Conservation (phyloP, 179 eudicot genomes). For the Silene coronaria region DNA sequence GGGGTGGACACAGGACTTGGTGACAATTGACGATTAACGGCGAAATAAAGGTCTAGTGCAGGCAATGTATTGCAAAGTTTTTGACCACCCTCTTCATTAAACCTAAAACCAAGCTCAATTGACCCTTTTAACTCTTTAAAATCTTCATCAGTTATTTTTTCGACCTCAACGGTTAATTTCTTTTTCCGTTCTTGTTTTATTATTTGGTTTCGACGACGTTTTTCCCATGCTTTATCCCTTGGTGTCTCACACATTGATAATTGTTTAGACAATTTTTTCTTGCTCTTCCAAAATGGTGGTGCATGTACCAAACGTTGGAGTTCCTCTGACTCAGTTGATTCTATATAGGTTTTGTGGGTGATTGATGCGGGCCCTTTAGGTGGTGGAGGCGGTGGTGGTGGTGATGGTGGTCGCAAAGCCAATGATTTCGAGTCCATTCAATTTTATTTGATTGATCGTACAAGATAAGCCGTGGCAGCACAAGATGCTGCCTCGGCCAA, state of each 20-base stretch:
- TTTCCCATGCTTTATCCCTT: conserved; percentile 77
- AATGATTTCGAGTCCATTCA: conserved; percentile 12
- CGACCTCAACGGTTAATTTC: conserved; percentile 18
- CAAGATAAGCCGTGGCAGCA: conserved; percentile 29
- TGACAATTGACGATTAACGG: conserved; percentile 52
- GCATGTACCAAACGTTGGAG: conserved; percentile 45
- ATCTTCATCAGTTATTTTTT: conserved; percentile 65
- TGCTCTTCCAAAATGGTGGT: conserved; percentile 45
- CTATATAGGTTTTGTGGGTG: neutral
- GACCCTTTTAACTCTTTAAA: conserved; percentile 61
- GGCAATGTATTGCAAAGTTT: conserved; percentile 59
- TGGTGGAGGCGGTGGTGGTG: conserved; percentile 19
- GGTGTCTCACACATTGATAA: conserved; percentile 57
- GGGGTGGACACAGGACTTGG: conserved; percentile 54
- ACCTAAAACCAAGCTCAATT: conserved; percentile 81
- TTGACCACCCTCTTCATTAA: conserved; percentile 63
- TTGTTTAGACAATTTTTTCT: conserved; percentile 53
- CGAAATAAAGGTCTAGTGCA: conserved; percentile 76
- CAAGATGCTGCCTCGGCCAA: conserved; percentile 25
- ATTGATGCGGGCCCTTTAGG: neutral
- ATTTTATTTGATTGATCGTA: neutral
- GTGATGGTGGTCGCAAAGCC: neutral
- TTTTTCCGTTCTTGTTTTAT: conserved; percentile 43
- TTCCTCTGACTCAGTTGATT: conserved; percentile 39
- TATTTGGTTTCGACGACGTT: conserved; percentile 50